These are phyloP conservation scores for Didymella keratinophila DNA, from an alignment of 2,329 filamentous ascomycete genomes.

Conservation along the genomic window DNA sequence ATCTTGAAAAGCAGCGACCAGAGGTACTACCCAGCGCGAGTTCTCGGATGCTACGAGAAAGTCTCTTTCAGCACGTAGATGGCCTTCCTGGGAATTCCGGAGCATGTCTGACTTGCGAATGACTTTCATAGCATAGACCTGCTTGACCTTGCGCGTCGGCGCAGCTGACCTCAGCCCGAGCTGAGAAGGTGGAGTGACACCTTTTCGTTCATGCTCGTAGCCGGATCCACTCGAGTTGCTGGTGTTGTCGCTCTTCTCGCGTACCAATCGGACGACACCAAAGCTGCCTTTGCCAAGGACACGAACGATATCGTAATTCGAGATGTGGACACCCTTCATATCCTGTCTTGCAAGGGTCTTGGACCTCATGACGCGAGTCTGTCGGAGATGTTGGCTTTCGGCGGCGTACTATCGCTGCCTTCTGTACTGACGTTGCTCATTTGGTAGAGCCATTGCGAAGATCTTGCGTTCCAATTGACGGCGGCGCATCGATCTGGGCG, in stretches of 20 bases:
- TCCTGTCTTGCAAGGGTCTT: conserved; percentile 60
- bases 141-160: conserved; percentile 36
- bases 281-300: conserved; percentile 93
- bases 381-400: conserved; percentile 78
- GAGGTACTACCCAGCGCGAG: conserved; percentile 88
- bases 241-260: conserved; percentile 61
- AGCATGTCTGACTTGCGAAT: conserved; percentile 96
- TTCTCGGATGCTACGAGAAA: conserved; percentile 88
- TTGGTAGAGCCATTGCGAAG: conserved; percentile 61
- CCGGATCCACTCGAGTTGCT: conserved; percentile 24
- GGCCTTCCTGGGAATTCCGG: conserved; percentile 87
- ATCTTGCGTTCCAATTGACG: conserved; percentile 71
- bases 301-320: conserved; percentile 81
- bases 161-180: conserved; percentile 1
- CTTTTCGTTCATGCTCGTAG: conserved; percentile 7
- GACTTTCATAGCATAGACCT: conserved; percentile 95
- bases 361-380: conserved; percentile 73
- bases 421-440: conserved; percentile 63
- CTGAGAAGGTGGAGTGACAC: conserved; percentile 17
- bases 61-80: conserved; percentile 88
- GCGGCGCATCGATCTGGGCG: conserved; percentile 68
- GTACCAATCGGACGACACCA: conserved; percentile 86
- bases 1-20: conserved; percentile 91
- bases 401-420: conserved; percentile 68
- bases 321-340: conserved; percentile 61